These are phyloP conservation scores for Rhodotorula sp. DNA, from an alignment of 1,284 basidiomycete species.

Conservation along the genomic window DNA sequence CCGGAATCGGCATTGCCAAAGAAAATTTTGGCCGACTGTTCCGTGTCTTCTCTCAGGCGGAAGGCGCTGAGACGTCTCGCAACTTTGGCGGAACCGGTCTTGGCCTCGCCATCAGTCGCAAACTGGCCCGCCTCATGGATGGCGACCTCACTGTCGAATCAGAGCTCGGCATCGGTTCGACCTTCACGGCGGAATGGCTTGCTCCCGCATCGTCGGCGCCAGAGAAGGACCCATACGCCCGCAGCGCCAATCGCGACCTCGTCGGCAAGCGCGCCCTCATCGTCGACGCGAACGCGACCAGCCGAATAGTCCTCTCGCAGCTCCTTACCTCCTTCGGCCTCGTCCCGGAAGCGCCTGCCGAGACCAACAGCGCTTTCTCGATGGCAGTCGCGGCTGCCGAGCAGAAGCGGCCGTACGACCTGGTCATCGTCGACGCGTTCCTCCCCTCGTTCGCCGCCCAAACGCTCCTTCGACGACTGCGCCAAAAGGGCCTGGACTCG, in stretches of 20 bases:
- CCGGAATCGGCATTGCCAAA: constrained; percentile 40
- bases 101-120: constrained; percentile 39
- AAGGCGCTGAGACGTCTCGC: constrained; percentile 31
- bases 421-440: constrained; percentile 37
- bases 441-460: constrained; percentile 35
- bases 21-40: constrained; percentile 37
- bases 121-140: constrained; percentile 35
- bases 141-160: constrained; percentile 39
- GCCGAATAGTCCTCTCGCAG: constrained; percentile 22
- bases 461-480: constrained; percentile 28
- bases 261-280: constrained; percentile 33
- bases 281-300: constrained; percentile 33
- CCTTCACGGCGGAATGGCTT: constrained; percentile 36
- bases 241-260: constrained; percentile 28
- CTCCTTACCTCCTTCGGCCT: constrained; percentile 34
- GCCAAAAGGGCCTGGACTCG: constrained; percentile 23
- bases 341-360: neutral
- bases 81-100: constrained; percentile 41
- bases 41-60: constrained; percentile 38
- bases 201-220: neutral
- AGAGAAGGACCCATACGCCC: constrained; percentile 25
- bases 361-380: constrained; percentile 14
- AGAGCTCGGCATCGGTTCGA: constrained; percentile 38
- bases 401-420: constrained; percentile 9
- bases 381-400: constrained; percentile 16